Evolutionary conservation across 257 asterid genomes (phyloP).

Genomic region (Anisodus acutangulus): DNA sequence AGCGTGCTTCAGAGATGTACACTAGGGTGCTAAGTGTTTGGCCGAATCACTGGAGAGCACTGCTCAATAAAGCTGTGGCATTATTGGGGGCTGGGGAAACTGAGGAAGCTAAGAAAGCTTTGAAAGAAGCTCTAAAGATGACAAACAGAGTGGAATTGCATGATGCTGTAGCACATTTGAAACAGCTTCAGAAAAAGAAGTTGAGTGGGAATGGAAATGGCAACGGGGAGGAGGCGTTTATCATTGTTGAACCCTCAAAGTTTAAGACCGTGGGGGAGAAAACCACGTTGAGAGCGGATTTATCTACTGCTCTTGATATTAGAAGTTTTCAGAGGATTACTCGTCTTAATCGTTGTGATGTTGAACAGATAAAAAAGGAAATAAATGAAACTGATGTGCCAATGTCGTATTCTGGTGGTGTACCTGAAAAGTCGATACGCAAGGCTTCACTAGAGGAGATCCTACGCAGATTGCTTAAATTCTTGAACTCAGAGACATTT

Average conservation of each 20-base stretch:
- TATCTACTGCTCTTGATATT: slow-evolving; percentile 76
- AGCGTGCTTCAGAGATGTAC: slow-evolving; percentile 97
- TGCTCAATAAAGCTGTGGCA: slow-evolving; percentile 90
- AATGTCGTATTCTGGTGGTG: slow-evolving; percentile 81
- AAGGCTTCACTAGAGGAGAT: slow-evolving; percentile 91
- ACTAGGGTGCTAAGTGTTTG: slow-evolving; percentile 90
- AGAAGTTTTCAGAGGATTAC: slow-evolving; percentile 92
- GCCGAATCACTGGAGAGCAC: slow-evolving; percentile 99
- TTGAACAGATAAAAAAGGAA: slow-evolving; percentile 80
- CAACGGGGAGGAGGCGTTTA: slow-evolving; percentile 68
- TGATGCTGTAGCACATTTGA: slow-evolving; percentile 86
- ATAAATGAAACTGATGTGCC: slow-evolving; percentile 83
- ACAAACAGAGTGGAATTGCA: slow-evolving; percentile 92
- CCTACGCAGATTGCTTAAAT: slow-evolving; percentile 67
- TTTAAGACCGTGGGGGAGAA: slow-evolving; percentile 78
- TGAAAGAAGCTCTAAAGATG: slow-evolving; percentile 96
- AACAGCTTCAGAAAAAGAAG: slow-evolving; percentile 89
- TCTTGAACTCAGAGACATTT: slow-evolving; percentile 95
- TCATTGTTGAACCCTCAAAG: slow-evolving; percentile 71
- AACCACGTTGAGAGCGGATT: slow-evolving; percentile 70
- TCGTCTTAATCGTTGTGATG: slow-evolving; percentile 77
- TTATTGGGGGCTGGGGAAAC: slow-evolving; percentile 94
- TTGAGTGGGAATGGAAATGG: slow-evolving; percentile 70
- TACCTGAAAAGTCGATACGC: slow-evolving; percentile 83
- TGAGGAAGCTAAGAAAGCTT: slow-evolving; percentile 92